Base-by-base conservation (phyloP, 371 early-diverging fungal genomes). In the Nematocida minor region DNA sequence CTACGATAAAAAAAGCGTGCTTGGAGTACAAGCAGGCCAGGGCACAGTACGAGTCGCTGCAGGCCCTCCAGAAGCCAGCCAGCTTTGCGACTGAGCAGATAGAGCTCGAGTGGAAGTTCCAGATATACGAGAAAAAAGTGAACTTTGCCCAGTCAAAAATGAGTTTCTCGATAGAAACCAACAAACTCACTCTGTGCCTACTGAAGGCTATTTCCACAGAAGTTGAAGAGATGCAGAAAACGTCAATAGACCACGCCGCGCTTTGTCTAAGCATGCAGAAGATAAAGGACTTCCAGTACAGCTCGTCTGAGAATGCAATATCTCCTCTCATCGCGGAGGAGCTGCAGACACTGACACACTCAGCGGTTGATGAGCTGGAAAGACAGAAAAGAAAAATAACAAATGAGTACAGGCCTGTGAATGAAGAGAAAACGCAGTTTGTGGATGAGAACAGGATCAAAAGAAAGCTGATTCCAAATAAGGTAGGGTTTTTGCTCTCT, bases 1-100 rank as follows among this genome's bases (percentile, higher is more conserved):
- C 11, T 6, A 47, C 29, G 9, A 74, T 74, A 7, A 62, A 66
- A 22, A 74, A 74, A 47, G 63, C 63, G 6, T 51, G 49, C 18
- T 36, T 4, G 4, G 77, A 74, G 55, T 74, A 74, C 49, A 74
- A 74, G 34, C 77, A 74, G n/a, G 77, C 66, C 0, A 74, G 38
- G 38, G 14, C 9, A 0, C 0, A n/a, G 3, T 41, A 22, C 4
- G 66, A 74, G 1, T 7, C 34, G 6, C 16, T 62, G n/a, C 22
- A 14, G 2, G 64, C 41, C 11, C 34, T 74, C n/a, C 18, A 14
- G n/a, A 68, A 55, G 9, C 18, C 20, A 22, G 46, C 9, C 18
- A 4, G 14, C 7, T 0, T 16, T 16, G 11, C 41, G n/a, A 20
- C 20, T 25, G 63, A 32, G 42, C 27, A 6, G 7, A 4, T 25